Percentiles rank a stretch among this genome's conserved stretches.
These are phyloP conservation scores for Colletotrichum tabaci DNA, from an alignment of 2,329 filamentous ascomycete species.

Conservation along the genomic window DNA sequence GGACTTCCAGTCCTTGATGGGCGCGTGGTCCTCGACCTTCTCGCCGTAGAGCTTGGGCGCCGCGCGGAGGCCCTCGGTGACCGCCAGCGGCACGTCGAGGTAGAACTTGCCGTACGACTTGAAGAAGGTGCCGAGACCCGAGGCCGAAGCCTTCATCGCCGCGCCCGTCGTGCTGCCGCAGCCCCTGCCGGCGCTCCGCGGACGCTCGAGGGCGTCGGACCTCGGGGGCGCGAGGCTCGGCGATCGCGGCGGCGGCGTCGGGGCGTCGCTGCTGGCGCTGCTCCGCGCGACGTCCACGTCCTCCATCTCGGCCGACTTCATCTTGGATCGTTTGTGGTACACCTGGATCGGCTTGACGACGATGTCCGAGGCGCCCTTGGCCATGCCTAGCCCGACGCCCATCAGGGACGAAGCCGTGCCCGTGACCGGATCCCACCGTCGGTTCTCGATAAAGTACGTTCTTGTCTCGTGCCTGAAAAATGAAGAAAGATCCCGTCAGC, in stretches of 20 bases:
- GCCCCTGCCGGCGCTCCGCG: constrained; percentile 5
- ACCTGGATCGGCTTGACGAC: constrained; percentile 42
- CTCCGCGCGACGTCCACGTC: constrained; percentile 9
- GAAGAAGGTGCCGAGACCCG: constrained; percentile 55
- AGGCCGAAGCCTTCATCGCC: constrained; percentile 35
- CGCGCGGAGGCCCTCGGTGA: constrained; percentile 68
- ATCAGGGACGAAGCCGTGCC: constrained; percentile 44
- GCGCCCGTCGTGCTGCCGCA: constrained; percentile 24
- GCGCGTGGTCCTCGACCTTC: constrained; percentile 50
- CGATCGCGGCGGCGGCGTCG: background rate
- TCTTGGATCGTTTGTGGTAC: constrained; percentile 28
- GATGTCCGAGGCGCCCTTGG: constrained; percentile 40
- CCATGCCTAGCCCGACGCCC: constrained; percentile 36
- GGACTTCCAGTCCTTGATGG: constrained; percentile 62
- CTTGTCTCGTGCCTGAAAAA: constrained; percentile 58
- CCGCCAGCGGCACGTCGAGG: constrained; percentile 63
- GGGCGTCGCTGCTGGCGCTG: background rate
- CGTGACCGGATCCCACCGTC: constrained; percentile 53
- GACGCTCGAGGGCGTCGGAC: constrained; percentile 14
- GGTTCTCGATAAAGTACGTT: constrained; percentile 50
- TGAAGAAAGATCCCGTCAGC: background rate
- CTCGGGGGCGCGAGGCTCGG: constrained; percentile 7
- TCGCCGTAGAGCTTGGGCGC: constrained; percentile 67
- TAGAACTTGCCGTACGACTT: constrained; percentile 53
- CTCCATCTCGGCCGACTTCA: constrained; percentile 9